A percentile compares a stretch with the other conserved stretches of the same genome.
These are phyloP conservation scores for Setaria italica DNA, from an alignment of 202 grass and related monocot species.

Conservation along the genomic window DNA sequence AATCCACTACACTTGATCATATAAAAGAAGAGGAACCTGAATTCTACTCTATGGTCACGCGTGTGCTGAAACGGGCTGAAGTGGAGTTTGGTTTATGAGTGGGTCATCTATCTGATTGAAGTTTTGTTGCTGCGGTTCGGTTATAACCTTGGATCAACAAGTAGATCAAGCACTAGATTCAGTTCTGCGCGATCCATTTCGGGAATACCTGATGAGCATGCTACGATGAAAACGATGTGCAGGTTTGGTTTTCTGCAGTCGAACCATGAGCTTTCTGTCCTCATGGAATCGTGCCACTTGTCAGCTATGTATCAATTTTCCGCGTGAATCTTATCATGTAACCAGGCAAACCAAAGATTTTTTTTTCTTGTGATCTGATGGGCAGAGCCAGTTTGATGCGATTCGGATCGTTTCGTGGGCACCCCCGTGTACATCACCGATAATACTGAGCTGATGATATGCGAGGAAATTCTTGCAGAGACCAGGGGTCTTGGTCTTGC, in stretches of 20 bases:
- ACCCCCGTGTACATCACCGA: too few species aligned
- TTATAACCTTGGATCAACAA: not conserved
- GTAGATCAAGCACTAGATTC: not conserved
- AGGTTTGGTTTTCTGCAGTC: not conserved
- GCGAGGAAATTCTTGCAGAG: not conserved
- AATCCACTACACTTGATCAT: slow-evolving; percentile 69
- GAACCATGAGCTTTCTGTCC: not conserved
- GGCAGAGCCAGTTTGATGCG: too few species aligned
- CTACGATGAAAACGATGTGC: slow-evolving; percentile 14
- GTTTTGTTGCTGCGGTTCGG: not conserved
- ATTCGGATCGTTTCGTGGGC: not conserved
- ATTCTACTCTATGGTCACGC: slow-evolving; percentile 70
- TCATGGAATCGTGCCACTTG: not conserved
- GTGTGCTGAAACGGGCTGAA: slow-evolving; percentile 66
- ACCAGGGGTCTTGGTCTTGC: not conserved
- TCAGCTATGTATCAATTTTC: not conserved
- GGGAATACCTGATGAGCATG: not conserved
- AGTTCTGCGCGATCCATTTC: not conserved
- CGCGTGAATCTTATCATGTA: not conserved
- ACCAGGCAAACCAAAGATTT: not conserved
- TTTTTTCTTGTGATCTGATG: not conserved
- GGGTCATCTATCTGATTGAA: not conserved
- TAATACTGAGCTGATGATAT: not conserved
- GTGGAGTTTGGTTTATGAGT: slow-evolving; percentile 67
- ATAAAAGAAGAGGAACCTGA: slow-evolving; percentile 78